These are phyloP conservation scores for Ophiostoma tasmaniense DNA, from an alignment of 2,329 filamentous ascomycete species.

Conservation along the genomic window DNA sequence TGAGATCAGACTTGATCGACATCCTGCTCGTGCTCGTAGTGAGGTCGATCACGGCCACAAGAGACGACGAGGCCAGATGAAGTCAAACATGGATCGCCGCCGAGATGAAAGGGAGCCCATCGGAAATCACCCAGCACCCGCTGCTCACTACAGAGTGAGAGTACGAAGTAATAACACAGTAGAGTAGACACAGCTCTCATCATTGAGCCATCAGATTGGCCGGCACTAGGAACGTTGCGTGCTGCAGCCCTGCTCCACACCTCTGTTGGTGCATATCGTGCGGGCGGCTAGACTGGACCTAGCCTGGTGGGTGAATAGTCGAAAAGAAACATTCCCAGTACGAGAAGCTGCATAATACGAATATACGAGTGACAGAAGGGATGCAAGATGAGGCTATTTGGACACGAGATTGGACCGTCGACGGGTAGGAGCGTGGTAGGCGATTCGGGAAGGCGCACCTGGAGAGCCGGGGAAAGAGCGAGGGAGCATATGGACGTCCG, in stretches of 20 bases:
- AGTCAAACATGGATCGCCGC: background rate
- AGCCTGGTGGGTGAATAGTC: background rate
- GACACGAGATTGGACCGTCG: background rate
- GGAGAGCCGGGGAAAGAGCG: background rate
- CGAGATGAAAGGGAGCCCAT: background rate
- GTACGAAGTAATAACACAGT: too few relatives aligned
- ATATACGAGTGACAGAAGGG: background rate
- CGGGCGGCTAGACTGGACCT: constrained; percentile 7
- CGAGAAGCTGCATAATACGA: background rate
- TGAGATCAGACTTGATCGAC: background rate
- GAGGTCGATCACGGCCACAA: background rate
- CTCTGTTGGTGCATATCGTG: background rate
- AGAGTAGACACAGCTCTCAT: background rate
- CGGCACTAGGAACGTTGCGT: background rate
- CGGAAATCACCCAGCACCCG: background rate
- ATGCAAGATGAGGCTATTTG: background rate
- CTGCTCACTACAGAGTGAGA: background rate
- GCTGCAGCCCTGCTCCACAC: background rate
- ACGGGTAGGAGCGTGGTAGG: background rate
- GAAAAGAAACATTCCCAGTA: background rate
- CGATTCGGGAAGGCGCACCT: background rate
- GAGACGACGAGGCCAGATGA: background rate
- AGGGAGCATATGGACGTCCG: background rate
- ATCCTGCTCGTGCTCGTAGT: background rate
- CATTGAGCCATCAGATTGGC: background rate